Percentiles rank a stretch among this genome's conserved stretches.
These are phyloP conservation scores for Taxillus chinensis DNA, from an alignment of 164 flowering plant species.

Conservation along the genomic window DNA sequence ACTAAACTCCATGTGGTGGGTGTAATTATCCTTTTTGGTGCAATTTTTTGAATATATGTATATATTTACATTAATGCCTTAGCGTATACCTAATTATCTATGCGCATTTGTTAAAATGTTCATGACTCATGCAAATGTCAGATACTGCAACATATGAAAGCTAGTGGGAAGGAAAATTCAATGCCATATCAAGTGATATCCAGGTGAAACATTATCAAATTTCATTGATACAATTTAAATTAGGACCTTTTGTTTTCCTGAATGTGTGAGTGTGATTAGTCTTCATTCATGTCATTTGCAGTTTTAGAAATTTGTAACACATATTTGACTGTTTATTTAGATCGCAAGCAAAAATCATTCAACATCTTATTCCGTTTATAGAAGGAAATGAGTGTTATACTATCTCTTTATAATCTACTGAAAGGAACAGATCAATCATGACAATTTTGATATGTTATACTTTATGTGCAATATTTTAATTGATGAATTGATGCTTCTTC, in stretches of 20 bases:
- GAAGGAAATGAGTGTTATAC: no score
- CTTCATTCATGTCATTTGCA: background rate
- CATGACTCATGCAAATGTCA: slow-evolving; percentile 16
- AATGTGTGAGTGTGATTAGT: background rate
- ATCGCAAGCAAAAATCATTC: no score
- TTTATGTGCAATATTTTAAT: no score
- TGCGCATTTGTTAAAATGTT: background rate
- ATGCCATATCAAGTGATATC: slow-evolving; percentile 99
- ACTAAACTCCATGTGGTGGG: slow-evolving; percentile 85
- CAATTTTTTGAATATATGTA: background rate
- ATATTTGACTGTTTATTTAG: no score
- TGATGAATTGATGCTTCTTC: no score
- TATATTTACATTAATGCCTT: background rate
- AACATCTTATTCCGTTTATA: no score
- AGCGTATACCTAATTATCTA: background rate
- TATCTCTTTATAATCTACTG: no score
- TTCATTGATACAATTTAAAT: background rate
- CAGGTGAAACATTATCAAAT: slow-evolving; percentile 31
- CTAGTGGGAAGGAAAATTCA: slow-evolving; percentile 94
- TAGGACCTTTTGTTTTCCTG: background rate
- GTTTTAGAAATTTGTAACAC: no score
- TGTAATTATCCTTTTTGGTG: slow-evolving; percentile 4
- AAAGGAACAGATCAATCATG: no score
- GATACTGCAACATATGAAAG: slow-evolving; percentile 95
- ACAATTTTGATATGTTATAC: no score